A percentile compares a stretch with the other conserved stretches of the same genome.
Conservation (phyloP, 139 green algal genomes). For the Asterochloris sp. region DNA sequence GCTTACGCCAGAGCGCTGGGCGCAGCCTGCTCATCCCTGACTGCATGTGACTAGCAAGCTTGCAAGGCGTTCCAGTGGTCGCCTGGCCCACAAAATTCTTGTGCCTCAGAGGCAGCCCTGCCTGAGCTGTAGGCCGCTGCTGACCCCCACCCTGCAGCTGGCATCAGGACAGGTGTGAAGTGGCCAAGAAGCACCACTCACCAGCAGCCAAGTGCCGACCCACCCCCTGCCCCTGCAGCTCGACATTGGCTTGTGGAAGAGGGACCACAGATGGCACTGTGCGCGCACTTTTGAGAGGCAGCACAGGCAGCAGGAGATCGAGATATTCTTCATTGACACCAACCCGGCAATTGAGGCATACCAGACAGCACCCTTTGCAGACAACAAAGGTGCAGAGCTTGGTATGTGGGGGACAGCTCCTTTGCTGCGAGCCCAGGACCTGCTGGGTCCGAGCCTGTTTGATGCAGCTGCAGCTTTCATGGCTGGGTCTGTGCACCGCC, state of each 20-base stretch:
- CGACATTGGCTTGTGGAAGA: constrained; percentile 23
- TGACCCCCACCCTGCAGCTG: neutral
- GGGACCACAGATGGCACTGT: constrained; percentile 57
- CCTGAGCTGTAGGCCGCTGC: neutral
- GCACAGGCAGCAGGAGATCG: constrained; percentile 23
- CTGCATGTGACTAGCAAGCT: neutral
- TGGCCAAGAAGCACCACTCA: neutral
- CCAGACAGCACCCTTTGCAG: constrained; percentile 26
- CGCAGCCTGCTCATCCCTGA: neutral
- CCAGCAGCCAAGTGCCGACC: neutral
- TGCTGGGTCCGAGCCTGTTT: too few species aligned
- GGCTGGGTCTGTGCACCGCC: too few species aligned
- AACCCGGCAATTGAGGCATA: constrained; percentile 53
- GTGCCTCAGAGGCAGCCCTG: neutral
- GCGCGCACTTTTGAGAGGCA: constrained; percentile 30
- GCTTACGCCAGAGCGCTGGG: neutral
- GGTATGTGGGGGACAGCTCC: neutral
- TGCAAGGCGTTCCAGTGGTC: neutral
- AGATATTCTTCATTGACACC: constrained; percentile 75
- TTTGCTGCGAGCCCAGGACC: neutral
- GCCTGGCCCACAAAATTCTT: too few species aligned
- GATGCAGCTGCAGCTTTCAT: too few species aligned
- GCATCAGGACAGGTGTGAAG: neutral
- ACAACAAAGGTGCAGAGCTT: constrained; percentile 29
- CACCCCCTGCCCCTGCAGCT: constrained; percentile 29